phyloP scores from a whole-genome alignment of 2,329 filamentous ascomycete genomes.

The Fusarium nurragi region DNA sequence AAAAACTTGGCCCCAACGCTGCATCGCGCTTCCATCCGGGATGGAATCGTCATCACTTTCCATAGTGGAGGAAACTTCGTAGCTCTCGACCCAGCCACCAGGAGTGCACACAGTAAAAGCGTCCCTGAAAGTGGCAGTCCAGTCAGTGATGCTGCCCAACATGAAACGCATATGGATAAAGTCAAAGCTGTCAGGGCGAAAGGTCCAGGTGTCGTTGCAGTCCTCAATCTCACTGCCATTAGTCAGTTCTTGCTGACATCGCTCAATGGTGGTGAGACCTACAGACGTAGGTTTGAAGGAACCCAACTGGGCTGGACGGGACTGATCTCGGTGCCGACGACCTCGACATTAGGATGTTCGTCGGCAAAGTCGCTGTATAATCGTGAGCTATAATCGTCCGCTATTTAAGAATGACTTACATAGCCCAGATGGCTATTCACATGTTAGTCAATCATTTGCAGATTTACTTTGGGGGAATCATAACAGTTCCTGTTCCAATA shows the following conservation, averaged over 20 bases:
- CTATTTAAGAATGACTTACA: neutral
- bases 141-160: slow-evolving; percentile 3
- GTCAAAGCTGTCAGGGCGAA: slow-evolving; percentile 1
- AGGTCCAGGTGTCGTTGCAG: slow-evolving; percentile 10
- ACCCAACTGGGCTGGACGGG: slow-evolving; percentile 54
- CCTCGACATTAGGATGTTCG: slow-evolving; percentile 50
- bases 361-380: slow-evolving; percentile 34
- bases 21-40: slow-evolving; percentile 2
- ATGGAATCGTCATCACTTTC: slow-evolving; percentile 15
- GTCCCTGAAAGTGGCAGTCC: neutral
- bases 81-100: slow-evolving; percentile 13
- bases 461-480: neutral
- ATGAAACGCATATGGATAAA: slow-evolving; percentile 12
- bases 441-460: neutral
- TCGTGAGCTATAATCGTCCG: neutral
- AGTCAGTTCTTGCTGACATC: fast-evolving
- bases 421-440: neutral
- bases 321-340: slow-evolving; percentile 53
- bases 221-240: slow-evolving; percentile 1
- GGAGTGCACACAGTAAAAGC: neutral
- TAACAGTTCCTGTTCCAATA: slow-evolving; percentile 16
- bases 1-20: slow-evolving; percentile 9
- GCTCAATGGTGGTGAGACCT: fast-evolving
- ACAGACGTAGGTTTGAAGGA: slow-evolving; percentile 47
- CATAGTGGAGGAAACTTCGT: neutral